Evolutionary conservation across 257 asterid genomes (phyloP).

Genomic region (Verbena officinalis): DNA sequence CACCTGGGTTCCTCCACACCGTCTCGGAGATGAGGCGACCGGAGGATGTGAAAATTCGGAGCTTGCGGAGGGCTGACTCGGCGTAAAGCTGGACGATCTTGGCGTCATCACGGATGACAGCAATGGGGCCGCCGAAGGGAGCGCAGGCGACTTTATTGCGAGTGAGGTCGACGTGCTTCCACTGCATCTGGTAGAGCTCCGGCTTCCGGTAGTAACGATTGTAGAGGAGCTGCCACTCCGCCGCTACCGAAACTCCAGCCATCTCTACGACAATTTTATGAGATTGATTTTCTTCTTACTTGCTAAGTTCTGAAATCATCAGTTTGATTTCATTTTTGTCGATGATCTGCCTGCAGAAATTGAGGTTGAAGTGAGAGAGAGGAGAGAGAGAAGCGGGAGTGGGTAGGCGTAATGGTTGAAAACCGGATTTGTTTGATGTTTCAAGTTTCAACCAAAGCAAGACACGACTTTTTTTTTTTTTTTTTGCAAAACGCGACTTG

Average conservation of each 20-base stretch:
- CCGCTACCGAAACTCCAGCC: slow-evolving; percentile 95
- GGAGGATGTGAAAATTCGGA: slow-evolving; percentile 87
- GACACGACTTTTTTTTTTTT: too few species aligned
- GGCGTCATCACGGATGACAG: slow-evolving; percentile 91
- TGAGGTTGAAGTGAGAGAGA: neutral
- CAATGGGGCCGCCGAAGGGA: slow-evolving; percentile 95
- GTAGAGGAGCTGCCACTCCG: slow-evolving; percentile 95
- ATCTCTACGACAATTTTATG: slow-evolving; percentile 33
- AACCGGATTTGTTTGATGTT: too few species aligned
- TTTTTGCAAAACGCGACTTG: too few species aligned
- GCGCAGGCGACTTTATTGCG: slow-evolving; percentile 95
- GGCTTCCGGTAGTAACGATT: slow-evolving; percentile 94
- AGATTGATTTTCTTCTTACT: neutral
- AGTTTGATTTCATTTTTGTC: too few species aligned
- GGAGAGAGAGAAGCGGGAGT: too few species aligned
- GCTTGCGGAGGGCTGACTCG: slow-evolving; percentile 91
- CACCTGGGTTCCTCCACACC: slow-evolving; percentile 91
- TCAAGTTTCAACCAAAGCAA: too few species aligned
- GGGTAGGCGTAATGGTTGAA: too few species aligned
- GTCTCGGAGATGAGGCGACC: slow-evolving; percentile 77
- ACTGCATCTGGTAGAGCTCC: slow-evolving; percentile 87
- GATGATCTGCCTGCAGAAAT: too few species aligned
- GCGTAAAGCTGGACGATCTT: slow-evolving; percentile 93
- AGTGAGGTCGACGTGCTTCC: slow-evolving; percentile 94
- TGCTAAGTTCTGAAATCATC: neutral